A percentile compares a stretch with the other conserved stretches of the same genome.
Evolutionary conservation across 805 yeast species (phyloP).

Genomic region (Hanseniaspora singularis): DNA sequence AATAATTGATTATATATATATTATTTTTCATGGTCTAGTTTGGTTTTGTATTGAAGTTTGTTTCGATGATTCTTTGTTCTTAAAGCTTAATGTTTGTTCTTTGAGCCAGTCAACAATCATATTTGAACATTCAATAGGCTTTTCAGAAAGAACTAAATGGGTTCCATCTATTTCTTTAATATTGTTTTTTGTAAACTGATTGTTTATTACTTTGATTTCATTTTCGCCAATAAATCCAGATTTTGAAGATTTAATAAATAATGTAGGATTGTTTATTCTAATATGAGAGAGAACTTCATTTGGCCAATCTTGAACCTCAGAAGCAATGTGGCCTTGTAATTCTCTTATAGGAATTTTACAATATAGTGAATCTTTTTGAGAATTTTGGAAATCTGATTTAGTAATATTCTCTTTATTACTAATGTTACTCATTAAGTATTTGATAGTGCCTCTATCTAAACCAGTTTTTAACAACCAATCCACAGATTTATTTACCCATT

Average conservation of each 20-base stretch:
- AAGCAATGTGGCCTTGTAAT: conserved; percentile 21
- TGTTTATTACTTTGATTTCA: conserved; percentile 19
- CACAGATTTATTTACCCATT: neutral
- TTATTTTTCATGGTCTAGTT: neutral
- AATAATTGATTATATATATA: no score
- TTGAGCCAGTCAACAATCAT: conserved; percentile 20
- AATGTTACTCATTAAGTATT: neutral
- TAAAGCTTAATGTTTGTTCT: neutral
- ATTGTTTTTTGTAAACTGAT: conserved; percentile 22
- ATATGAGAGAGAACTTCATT: conserved; percentile 23
- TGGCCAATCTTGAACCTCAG: conserved; percentile 23
- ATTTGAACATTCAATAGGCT: conserved; percentile 20
- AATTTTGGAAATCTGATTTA: conserved; percentile 17
- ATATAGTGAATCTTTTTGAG: neutral
- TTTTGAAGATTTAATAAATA: conserved; percentile 35
- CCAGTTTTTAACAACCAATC: neutral
- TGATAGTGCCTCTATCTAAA: neutral
- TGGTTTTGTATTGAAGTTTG: neutral
- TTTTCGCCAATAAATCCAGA: conserved; percentile 34
- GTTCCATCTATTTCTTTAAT: conserved; percentile 25
- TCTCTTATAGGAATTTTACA: conserved; percentile 16
- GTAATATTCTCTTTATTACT: neutral
- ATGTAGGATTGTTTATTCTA: conserved; percentile 25
- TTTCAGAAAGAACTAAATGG: conserved; percentile 25
- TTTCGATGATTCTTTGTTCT: no score